A percentile compares a stretch with the other conserved stretches of the same genome.
Evolutionary conservation across 2,329 filamentous ascomycete genomes (phyloP).

Genomic region (Calonectria henricotiae): DNA sequence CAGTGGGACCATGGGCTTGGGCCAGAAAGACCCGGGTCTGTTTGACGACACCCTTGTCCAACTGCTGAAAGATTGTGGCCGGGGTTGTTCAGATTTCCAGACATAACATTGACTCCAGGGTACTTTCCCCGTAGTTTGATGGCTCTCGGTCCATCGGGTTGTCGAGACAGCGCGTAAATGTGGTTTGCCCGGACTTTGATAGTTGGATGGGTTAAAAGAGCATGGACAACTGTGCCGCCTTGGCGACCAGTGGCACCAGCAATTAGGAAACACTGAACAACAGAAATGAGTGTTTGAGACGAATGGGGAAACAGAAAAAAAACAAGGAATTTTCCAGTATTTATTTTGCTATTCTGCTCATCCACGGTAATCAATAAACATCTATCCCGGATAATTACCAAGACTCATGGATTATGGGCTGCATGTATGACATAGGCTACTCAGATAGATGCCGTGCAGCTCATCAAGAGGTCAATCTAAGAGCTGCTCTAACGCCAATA

Average conservation of each 20-base stretch:
- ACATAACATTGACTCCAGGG: slow-evolving; percentile 66
- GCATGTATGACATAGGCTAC: not conserved
- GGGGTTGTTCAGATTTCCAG: slow-evolving; percentile 70
- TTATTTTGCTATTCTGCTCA: not conserved
- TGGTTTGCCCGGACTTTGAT: slow-evolving; percentile 63
- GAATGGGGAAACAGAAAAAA: not conserved
- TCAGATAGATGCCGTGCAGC: not conserved
- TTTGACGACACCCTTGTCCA: slow-evolving; percentile 37
- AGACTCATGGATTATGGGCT: not conserved
- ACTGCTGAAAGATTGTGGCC: slow-evolving; percentile 62
- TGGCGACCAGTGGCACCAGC: slow-evolving; percentile 55
- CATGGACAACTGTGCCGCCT: slow-evolving; percentile 52
- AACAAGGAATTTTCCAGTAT: not conserved
- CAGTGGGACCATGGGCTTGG: slow-evolving; percentile 57
- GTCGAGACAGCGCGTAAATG: slow-evolving; percentile 68
- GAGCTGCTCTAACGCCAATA: not conserved
- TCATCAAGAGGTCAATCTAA: not conserved
- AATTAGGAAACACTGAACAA: slow-evolving; percentile 44
- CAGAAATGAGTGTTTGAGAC: slow-evolving; percentile 21
- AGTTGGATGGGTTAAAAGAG: slow-evolving; percentile 47
- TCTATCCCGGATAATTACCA: slow-evolving; percentile 1
- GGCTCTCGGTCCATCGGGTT: slow-evolving; percentile 63
- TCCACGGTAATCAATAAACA: not conserved
- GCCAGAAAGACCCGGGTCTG: slow-evolving; percentile 47
- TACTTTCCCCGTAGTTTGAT: slow-evolving; percentile 54